Percentiles rank a stretch among this genome's conserved stretches.
These are phyloP conservation scores for Neurospora sp. DNA, from an alignment of 2,329 filamentous ascomycete genomes.

Conservation along the genomic window DNA sequence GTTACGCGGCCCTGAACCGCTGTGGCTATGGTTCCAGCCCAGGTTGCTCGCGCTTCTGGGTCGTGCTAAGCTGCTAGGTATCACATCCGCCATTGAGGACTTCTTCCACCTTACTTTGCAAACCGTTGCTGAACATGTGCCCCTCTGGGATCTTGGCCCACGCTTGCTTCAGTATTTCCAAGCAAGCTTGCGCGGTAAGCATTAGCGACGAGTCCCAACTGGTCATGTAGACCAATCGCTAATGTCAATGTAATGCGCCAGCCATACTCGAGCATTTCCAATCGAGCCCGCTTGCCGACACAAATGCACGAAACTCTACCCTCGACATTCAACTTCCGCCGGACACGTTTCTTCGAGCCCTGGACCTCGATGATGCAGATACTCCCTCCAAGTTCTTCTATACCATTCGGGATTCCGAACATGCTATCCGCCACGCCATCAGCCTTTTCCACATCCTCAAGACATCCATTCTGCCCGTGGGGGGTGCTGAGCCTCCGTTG, in stretches of 20 bases:
- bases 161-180: conserved; percentile 40
- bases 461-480: conserved; percentile 27
- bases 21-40: conserved; percentile 57
- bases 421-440: conserved; percentile 36
- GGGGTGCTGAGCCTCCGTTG: conserved; percentile 23
- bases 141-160: conserved; percentile 38
- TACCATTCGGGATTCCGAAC: conserved; percentile 17
- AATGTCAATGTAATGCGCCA: conserved; percentile 2
- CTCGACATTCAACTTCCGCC: conserved; percentile 29
- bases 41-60: conserved; percentile 48
- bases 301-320: not conserved
- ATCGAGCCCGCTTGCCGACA: not conserved
- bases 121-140: conserved; percentile 31
- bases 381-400: conserved; percentile 25
- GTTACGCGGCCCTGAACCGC: conserved; percentile 46
- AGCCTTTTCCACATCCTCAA: conserved; percentile 35
- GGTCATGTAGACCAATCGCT: not conserved
- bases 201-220: not conserved
- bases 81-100: conserved; percentile 41
- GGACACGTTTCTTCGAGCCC: conserved; percentile 23
- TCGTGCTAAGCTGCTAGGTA: conserved; percentile 34
- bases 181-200: conserved; percentile 36
- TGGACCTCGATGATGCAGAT: conserved; percentile 27
- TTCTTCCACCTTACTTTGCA: conserved; percentile 42
- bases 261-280: conserved; percentile 15